A percentile compares a stretch with the other conserved stretches of the same genome.
Evolutionary conservation across 2,329 filamentous ascomycete genomes (phyloP).

Genomic region (Epichloe bromicola): DNA sequence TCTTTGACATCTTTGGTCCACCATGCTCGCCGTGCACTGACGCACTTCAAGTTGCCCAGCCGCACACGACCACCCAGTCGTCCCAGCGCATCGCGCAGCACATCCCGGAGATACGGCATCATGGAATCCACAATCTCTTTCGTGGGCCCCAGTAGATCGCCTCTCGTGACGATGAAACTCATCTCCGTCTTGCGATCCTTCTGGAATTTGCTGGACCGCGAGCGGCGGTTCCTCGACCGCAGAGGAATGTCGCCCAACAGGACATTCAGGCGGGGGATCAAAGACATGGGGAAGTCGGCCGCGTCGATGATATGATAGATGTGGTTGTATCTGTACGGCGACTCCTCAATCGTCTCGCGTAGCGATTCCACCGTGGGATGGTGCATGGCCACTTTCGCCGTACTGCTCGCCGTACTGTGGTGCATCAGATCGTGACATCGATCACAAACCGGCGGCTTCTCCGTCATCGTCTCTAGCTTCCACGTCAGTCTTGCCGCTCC

Average conservation of each 20-base stretch:
- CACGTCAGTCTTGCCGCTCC: background rate
- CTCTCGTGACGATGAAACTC: slow-evolving; percentile 81
- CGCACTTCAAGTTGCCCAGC: slow-evolving; percentile 76
- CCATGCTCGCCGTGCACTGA: slow-evolving; percentile 79
- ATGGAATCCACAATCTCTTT: slow-evolving; percentile 74
- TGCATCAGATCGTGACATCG: slow-evolving; percentile 75
- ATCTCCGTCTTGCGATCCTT: slow-evolving; percentile 60
- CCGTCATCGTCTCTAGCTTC: slow-evolving; percentile 1
- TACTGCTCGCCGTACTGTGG: slow-evolving; percentile 47
- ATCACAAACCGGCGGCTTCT: slow-evolving; percentile 57
- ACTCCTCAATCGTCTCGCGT: slow-evolving; percentile 72
- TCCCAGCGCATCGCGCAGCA: slow-evolving; percentile 66
- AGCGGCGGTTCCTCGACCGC: slow-evolving; percentile 68
- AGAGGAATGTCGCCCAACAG: slow-evolving; percentile 60
- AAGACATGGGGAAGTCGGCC: slow-evolving; percentile 90
- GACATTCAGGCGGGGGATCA: slow-evolving; percentile 63
- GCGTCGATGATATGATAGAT: slow-evolving; percentile 93
- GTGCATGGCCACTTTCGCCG: slow-evolving; percentile 45
- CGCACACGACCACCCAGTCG: slow-evolving; percentile 54
- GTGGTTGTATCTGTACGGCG: slow-evolving; percentile 81
- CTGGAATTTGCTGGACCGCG: slow-evolving; percentile 51
- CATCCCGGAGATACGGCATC: slow-evolving; percentile 72
- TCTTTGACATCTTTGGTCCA: slow-evolving; percentile 83
- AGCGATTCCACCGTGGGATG: slow-evolving; percentile 75
- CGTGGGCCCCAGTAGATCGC: slow-evolving; percentile 71